These are phyloP conservation scores for Trebouxia sp. DNA, from an alignment of 139 green algal species.

Conservation along the genomic window DNA sequence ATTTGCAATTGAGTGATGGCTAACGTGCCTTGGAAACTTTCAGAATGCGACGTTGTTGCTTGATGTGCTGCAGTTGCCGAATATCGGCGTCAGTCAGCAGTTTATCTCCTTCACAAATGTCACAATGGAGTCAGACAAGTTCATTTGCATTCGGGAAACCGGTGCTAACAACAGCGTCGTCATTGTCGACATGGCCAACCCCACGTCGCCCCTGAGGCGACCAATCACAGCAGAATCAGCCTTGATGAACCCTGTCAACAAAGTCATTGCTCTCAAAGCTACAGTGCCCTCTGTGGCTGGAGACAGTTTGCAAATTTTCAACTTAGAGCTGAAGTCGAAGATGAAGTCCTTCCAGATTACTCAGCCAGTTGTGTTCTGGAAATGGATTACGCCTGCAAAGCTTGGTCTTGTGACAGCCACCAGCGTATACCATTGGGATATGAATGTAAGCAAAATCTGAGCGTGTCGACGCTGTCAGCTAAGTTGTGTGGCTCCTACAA, in stretches of 20 bases:
- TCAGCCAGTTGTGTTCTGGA: conserved; percentile 97
- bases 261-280: conserved; percentile 96
- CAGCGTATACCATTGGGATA: conserved; percentile 96
- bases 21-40: not conserved
- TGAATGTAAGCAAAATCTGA: no score
- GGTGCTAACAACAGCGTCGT: conserved; percentile 65
- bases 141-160: conserved; percentile 95
- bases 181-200: conserved; percentile 91
- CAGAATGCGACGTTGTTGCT: not conserved
- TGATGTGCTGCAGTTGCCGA: conserved; percentile 77
- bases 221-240: conserved; percentile 97
- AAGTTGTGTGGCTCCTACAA: no score
- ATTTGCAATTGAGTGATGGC: not conserved
- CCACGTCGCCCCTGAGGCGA: conserved; percentile 75
- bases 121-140: conserved; percentile 97
- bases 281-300: conserved; percentile 56
- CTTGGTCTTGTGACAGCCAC: conserved; percentile 92
- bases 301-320: conserved; percentile 97
- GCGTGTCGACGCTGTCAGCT: no score
- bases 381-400: conserved; percentile 86
- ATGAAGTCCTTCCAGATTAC: conserved; percentile 95
- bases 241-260: conserved; percentile 92
- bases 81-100: conserved; percentile 83
- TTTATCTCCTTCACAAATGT: conserved; percentile 98
- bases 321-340: conserved; percentile 98